phyloP scores from a whole-genome alignment of 345 rosid species.

The Dovyalis caffra region DNA sequence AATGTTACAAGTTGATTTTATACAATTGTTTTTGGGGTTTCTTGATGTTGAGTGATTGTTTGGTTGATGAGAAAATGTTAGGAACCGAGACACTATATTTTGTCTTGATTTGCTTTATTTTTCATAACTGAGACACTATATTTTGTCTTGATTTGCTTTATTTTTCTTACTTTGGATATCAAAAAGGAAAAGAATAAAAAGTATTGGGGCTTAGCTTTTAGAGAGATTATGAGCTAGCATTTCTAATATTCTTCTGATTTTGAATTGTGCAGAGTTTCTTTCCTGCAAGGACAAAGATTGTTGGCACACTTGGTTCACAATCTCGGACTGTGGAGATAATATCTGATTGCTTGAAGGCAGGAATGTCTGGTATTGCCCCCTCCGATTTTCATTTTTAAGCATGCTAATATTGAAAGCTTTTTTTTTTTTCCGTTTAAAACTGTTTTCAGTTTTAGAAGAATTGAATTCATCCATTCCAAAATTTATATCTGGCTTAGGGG shows the following conservation, averaged over 20 bases:
- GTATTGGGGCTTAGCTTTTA: background rate
- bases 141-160: background rate
- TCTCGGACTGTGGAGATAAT: constrained; percentile 76
- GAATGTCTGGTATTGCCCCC: constrained; percentile 72
- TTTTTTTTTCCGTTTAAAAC: too few relatives aligned
- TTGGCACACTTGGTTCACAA: constrained; percentile 86
- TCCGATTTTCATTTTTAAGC: background rate
- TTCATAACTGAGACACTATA: too few relatives aligned
- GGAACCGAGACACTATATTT: background rate
- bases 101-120: background rate
- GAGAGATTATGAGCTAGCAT: background rate
- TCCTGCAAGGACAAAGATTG: constrained; percentile 94
- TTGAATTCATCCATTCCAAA: background rate
- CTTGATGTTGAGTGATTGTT: background rate
- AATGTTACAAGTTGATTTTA: background rate
- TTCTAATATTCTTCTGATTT: background rate
- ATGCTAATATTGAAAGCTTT: background rate
- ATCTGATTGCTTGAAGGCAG: constrained; percentile 79
- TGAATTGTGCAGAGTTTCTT: constrained; percentile 66
- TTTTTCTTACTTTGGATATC: background rate
- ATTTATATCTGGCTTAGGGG: too few relatives aligned
- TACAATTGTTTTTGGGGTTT: background rate
- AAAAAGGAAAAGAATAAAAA: background rate
- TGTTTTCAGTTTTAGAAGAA: background rate
- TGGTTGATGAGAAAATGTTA: background rate